These are phyloP conservation scores for Cladosporium sp. DNA, from an alignment of 2,329 filamentous ascomycete species.

Conservation along the genomic window DNA sequence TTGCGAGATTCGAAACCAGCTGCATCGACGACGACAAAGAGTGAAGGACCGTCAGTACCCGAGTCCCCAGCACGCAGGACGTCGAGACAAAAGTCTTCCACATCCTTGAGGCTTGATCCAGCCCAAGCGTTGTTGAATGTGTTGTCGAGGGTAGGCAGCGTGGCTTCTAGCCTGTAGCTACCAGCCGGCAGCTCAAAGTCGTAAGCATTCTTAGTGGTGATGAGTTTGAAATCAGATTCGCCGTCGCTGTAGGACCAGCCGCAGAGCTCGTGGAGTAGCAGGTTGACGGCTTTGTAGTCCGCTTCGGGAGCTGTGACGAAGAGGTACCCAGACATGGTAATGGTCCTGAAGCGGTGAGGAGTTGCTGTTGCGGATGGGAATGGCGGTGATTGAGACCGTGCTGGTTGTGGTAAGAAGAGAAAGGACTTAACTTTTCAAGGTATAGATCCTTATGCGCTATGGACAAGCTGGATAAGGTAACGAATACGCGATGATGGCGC, in stretches of 20 bases:
- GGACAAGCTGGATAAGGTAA: background rate
- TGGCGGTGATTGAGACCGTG: background rate
- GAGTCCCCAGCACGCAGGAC: background rate
- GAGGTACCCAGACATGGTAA: conserved; percentile 15
- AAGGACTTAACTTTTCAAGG: background rate
- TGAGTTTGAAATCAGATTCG: conserved; percentile 16
- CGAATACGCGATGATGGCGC: background rate
- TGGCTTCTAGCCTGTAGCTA: background rate
- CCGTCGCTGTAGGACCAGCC: conserved; percentile 20
- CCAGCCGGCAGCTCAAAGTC: conserved; percentile 14
- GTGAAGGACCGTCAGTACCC: background rate
- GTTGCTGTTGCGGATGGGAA: too few species aligned
- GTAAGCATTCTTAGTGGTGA: conserved; percentile 20
- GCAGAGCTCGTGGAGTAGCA: conserved; percentile 21
- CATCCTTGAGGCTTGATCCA: conserved; percentile 19
- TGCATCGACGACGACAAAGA: conserved; percentile 21
- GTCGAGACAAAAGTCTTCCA: conserved; percentile 23
- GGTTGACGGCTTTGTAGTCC: conserved; percentile 22
- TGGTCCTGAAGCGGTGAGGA: background rate
- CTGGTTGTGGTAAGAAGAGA: background rate
- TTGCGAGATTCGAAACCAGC: conserved; percentile 17
- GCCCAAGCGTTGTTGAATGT: conserved; percentile 21
- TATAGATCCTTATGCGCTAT: background rate
- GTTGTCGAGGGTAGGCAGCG: conserved; percentile 3
- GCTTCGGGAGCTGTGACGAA: conserved; percentile 24